Evolutionary conservation across 768 basidiomycete species (phyloP), one percentile per base, ranked within the genome.

Genomic region (Podaxis mareebaensis): DNA sequence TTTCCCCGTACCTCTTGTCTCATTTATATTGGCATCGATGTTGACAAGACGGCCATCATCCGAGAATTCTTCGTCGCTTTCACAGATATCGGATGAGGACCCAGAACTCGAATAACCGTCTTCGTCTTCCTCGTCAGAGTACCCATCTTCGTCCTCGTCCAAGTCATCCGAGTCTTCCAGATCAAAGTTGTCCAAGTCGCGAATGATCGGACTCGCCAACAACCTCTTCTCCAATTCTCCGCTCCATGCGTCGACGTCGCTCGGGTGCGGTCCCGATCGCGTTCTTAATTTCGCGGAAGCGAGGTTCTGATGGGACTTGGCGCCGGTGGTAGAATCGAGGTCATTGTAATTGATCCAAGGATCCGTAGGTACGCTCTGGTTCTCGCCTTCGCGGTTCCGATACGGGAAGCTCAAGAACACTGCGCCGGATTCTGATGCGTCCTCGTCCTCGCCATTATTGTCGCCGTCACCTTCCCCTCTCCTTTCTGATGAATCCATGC

Each of bases 381-480:
- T 60, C 48, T 53, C 49, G 51, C 38, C 38, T 15, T 38, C n/a
- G 8, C 13, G 33, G 15, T 60, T 38, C 15, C 55, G 54, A 22
- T 63, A 63, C n/a, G 61, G 61, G 55, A 56, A 63, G 26, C 61
- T 63, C 61, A 63, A 40, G 20, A 57, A 40, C 7, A 63, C 61
- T 11, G 61, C 33, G 11, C 53, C 61, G 2, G 60, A 30, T 12
- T 61, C 60, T 3, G 30, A 7, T 17, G 40, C 36, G 22, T 55
- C 42, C 40, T 49, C 36, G 13, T 3, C 39, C 2, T 26, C 54
- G 28, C 28, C 28, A 28, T 28, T 28, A 5, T 13, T 5, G 4
- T 20, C 44, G 33, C 8, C 33, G 33, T 1, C 8, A n/a, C n/a
- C 20, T 46, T 46, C 44, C 44, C 3, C n/a, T 17, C 17, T 20